phyloP scores from a whole-genome alignment of 345 rosid genomes.

The Erucastrum elatum region DNA sequence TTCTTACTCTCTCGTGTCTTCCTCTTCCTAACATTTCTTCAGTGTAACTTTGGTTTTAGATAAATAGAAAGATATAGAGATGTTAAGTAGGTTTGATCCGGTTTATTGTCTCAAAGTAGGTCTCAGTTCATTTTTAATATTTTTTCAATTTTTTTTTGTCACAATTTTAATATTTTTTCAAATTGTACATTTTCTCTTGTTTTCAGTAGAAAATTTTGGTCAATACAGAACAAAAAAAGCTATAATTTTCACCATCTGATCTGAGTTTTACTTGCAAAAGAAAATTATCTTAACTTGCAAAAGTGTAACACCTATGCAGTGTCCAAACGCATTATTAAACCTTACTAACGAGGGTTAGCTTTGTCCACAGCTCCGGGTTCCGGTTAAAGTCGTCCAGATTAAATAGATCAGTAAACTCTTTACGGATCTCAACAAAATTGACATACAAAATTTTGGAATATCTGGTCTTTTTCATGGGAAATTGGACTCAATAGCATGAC shows the following conservation, averaged over 20 bases:
- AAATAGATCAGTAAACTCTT: too few species aligned
- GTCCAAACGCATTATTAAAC: too few species aligned
- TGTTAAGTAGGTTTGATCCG: slow-evolving; percentile 28
- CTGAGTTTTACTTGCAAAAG: too few species aligned
- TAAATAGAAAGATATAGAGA: slow-evolving; percentile 22
- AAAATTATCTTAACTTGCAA: too few species aligned
- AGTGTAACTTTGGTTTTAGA: slow-evolving; percentile 33
- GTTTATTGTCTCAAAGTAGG: neutral
- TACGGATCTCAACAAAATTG: too few species aligned
- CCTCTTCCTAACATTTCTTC: neutral
- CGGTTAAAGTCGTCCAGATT: neutral
- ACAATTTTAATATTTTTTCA: neutral
- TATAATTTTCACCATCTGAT: neutral
- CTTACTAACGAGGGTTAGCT: too few species aligned
- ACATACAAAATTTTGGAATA: neutral
- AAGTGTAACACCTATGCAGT: neutral
- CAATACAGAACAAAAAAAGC: neutral
- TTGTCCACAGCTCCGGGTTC: too few species aligned
- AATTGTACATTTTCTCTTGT: neutral
- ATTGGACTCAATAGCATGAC: too few species aligned
- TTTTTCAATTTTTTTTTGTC: neutral
- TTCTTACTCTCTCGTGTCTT: slow-evolving; percentile 16
- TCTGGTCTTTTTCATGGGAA: neutral
- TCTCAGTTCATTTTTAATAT: neutral
- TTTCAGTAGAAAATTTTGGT: neutral